These are phyloP conservation scores for Cladosporium sp. DNA, from an alignment of 2,329 filamentous ascomycete species.

Conservation along the genomic window DNA sequence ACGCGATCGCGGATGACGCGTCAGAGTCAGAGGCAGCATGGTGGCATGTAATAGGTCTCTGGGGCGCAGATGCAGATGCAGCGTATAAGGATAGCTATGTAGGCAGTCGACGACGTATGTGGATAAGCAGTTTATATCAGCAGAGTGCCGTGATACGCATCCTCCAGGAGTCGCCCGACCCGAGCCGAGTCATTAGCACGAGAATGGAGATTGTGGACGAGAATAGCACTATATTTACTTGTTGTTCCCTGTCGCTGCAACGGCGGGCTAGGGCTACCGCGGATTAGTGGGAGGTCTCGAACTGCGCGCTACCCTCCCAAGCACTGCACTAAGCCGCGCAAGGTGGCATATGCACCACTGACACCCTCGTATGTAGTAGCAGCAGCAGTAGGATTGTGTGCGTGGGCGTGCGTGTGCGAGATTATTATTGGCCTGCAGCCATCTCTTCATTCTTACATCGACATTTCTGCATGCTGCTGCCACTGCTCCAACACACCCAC, in stretches of 20 bases:
- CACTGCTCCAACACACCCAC: not conserved
- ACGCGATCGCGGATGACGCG: not conserved
- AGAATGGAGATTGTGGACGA: not conserved
- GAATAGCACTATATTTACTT: conserved; percentile 1
- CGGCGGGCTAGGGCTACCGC: not conserved
- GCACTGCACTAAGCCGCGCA: conserved; percentile 1
- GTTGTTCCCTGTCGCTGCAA: not conserved
- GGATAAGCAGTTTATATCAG: not conserved
- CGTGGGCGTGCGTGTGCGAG: not conserved
- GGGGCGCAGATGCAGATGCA: not conserved
- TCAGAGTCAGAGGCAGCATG: not conserved
- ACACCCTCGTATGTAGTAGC: not conserved
- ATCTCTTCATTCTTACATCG: conserved; percentile 2
- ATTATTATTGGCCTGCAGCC: not conserved
- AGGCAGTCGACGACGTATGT: not conserved
- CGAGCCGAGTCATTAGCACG: not conserved
- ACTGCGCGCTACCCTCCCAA: not conserved
- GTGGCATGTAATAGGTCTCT: not conserved
- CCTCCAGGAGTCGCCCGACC: not conserved
- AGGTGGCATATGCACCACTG: not conserved
- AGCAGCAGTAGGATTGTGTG: not conserved
- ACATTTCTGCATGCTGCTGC: not conserved
- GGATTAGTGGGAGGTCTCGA: not conserved
- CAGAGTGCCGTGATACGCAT: not conserved
- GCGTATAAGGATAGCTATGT: not conserved